These are phyloP conservation scores for Penicillium thymicola DNA, from an alignment of 2,329 filamentous ascomycete species.

Conservation along the genomic window DNA sequence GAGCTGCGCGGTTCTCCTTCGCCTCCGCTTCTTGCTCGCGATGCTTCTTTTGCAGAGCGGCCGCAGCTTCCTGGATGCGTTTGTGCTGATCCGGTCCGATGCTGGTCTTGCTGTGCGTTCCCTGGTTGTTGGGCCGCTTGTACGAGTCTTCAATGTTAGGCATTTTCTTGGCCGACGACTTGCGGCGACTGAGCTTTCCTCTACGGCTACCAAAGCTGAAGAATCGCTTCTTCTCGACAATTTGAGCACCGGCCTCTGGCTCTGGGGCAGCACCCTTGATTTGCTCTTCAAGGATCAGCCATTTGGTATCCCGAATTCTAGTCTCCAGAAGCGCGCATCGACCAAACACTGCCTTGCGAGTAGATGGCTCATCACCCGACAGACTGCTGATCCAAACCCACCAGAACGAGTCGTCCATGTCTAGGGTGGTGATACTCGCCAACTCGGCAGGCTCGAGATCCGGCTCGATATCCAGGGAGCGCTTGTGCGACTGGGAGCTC, in stretches of 20 bases:
- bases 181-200: slow-evolving; percentile 65
- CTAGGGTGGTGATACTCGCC: slow-evolving; percentile 80
- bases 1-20: slow-evolving; percentile 50
- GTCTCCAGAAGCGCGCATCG: slow-evolving; percentile 92
- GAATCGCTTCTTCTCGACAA: slow-evolving; percentile 92
- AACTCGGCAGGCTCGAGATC: slow-evolving; percentile 86
- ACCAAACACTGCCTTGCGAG: slow-evolving; percentile 89
- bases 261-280: slow-evolving; percentile 88
- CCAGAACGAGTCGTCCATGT: slow-evolving; percentile 96
- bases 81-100: slow-evolving; percentile 90
- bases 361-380: slow-evolving; percentile 79
- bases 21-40: slow-evolving; percentile 55
- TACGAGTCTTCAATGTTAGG: slow-evolving; percentile 51
- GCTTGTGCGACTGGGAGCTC: slow-evolving; percentile 81
- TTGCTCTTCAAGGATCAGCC: slow-evolving; percentile 95
- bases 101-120: slow-evolving; percentile 70
- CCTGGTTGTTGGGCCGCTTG: slow-evolving; percentile 48
- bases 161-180: slow-evolving; percentile 64
- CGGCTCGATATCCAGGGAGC: slow-evolving; percentile 64
- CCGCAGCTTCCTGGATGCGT: slow-evolving; percentile 85
- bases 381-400: slow-evolving; percentile 99
- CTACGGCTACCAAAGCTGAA: slow-evolving; percentile 78
- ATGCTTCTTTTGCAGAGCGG: slow-evolving; percentile 72
- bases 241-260: slow-evolving; percentile 79
- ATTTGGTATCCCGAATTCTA: slow-evolving; percentile 72